Evolutionary conservation across 257 asterid species (phyloP).

Genomic region (Catharanthus roseus): DNA sequence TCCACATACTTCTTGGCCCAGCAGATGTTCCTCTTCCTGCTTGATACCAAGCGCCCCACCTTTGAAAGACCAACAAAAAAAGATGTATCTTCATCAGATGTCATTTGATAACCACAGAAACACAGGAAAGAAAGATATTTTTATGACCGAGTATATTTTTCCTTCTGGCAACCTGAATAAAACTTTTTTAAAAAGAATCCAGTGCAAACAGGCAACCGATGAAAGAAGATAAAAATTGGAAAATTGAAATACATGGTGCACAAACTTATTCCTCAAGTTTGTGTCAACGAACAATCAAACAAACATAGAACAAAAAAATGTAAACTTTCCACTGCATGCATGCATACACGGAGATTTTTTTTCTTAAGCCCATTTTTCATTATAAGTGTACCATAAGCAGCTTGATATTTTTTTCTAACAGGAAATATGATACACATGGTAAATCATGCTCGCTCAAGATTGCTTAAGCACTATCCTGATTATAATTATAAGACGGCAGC

Average conservation of each 20-base stretch:
- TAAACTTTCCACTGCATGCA: background rate
- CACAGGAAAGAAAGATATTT: background rate
- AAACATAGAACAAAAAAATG: background rate
- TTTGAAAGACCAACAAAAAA: conserved; percentile 7
- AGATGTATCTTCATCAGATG: conserved; percentile 1
- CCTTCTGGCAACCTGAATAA: background rate
- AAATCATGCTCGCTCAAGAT: background rate
- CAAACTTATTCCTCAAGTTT: background rate
- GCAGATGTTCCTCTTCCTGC: conserved; percentile 2
- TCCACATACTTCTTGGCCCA: conserved; percentile 18
- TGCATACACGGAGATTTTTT: background rate
- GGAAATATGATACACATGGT: background rate
- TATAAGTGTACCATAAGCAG: background rate
- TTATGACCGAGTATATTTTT: conserved; percentile 2
- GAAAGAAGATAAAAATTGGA: background rate
- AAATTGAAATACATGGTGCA: no score
- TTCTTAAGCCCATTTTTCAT: background rate
- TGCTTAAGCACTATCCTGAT: background rate
- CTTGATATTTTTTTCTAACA: background rate
- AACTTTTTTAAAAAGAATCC: background rate
- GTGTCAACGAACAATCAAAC: background rate
- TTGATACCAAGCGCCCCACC: conserved; percentile 11
- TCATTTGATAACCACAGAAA: background rate
- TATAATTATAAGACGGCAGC: background rate
- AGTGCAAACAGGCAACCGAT: no score